These are phyloP conservation scores for Durusdinium trenchii DNA, from an alignment of 73 alveolate species.

Conservation along the genomic window DNA sequence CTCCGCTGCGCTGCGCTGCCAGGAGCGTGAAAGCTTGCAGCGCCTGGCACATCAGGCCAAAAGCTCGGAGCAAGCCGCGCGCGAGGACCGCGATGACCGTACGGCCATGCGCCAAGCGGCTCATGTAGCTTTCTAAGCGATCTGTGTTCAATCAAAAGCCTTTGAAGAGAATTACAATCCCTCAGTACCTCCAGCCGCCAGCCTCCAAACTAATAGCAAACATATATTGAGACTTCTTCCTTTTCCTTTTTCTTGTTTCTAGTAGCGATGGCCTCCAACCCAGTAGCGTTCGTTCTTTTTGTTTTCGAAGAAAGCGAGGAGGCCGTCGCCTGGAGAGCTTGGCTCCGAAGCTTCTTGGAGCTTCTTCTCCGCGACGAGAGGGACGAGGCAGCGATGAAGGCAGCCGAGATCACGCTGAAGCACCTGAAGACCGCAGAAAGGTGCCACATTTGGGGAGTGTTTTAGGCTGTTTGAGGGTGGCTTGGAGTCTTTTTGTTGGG, in stretches of 20 bases:
- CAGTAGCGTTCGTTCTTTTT: neutral
- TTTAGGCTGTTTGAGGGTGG: neutral
- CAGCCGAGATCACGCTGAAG: slow-evolving; percentile 28
- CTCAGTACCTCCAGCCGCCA: no score
- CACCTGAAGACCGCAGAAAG: slow-evolving; percentile 35
- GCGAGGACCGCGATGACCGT: neutral
- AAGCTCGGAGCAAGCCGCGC: slow-evolving; percentile 32
- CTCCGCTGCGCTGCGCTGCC: neutral
- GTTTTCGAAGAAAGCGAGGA: neutral
- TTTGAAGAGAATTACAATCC: no score
- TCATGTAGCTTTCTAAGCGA: no score
- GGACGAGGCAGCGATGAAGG: neutral
- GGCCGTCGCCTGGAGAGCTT: slow-evolving; percentile 30
- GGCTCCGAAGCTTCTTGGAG: slow-evolving; percentile 54
- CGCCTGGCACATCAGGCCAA: slow-evolving; percentile 21
- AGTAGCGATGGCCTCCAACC: no score
- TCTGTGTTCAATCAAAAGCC: no score
- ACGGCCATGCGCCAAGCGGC: neutral
- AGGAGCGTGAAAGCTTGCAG: slow-evolving; percentile 51
- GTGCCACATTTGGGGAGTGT: neutral
- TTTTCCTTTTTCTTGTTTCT: no score
- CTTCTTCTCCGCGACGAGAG: neutral
- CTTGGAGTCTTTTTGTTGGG: neutral
- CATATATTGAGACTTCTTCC: no score
- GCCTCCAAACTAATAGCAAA: no score